Evolutionary conservation across 495 filamentous ascomycete species (phyloP), one percentile per base, ranked within the genome.

Genomic region (Penicillium diatomitis): DNA sequence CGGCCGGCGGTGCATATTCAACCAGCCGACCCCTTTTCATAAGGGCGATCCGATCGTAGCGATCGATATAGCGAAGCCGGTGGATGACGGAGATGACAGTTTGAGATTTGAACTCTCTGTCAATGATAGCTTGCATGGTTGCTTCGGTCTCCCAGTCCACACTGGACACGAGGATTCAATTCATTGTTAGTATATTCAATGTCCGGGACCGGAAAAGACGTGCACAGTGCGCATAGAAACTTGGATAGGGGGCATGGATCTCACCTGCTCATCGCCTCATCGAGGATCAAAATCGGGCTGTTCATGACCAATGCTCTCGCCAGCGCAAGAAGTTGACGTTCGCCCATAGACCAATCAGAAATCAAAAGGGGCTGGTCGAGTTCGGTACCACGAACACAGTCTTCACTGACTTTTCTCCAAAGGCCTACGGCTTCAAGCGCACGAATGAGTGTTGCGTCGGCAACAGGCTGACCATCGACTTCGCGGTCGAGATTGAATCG

Each of bases 41-140:
- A 3, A 74, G 52, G 20, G 62, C 60, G 8, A 72, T 59, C 39
- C 51, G 54, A 51, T 72, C 70, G 44, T 54, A 67, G 46, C 71
- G 68, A 6, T 67, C 37, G 39, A 77, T 69, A 6, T 71, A 73
- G 32, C 71, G 67, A 5, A 81, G 51, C 10, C 70, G 63, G 58
- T 83, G 80, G 3, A 78, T 73, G 7, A 83, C 68, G 38, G 76
- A 66, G 47, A 83, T 60, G 9, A 81, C 64, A 0, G 78, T 83
- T 40, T 71, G 65, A 0, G 63, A 60, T 3, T 50, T 48, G 53
- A 82, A 77, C 41, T 78, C 70, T 30, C 67, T 54, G 0, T 75
- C 61, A 4, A 82, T 65, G 48, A 81, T 66, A 6, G 53, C 43
- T 46, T 76, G 71, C 62, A 80, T 75, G 4, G 68, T 42, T 20